Percentiles rank a stretch among this genome's conserved stretches.
phyloP scores from a whole-genome alignment of 2,329 filamentous ascomycete genomes.

The Cercospora sojina region DNA sequence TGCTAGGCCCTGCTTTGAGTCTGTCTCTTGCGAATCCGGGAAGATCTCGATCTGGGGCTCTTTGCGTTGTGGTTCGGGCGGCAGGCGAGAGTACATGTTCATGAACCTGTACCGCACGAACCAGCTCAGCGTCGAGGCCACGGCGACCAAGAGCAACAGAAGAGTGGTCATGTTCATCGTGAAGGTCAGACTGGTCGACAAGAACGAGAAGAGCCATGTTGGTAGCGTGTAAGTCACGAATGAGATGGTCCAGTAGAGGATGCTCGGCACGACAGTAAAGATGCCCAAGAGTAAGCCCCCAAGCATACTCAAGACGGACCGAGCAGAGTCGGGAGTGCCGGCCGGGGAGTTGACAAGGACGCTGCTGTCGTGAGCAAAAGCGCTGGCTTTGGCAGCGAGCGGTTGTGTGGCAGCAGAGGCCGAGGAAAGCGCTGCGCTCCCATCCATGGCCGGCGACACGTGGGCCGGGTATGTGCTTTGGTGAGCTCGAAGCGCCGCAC shows the following conservation, averaged over 20 bases:
- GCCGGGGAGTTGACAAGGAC: slow-evolving; percentile 19
- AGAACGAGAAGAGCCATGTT: slow-evolving; percentile 81
- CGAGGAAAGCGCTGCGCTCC: slow-evolving; percentile 1
- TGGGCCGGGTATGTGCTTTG: slow-evolving; percentile 7
- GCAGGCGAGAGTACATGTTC: slow-evolving; percentile 93
- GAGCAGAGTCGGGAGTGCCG: slow-evolving; percentile 22
- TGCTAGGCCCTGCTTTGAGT: slow-evolving; percentile 84
- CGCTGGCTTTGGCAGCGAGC: slow-evolving; percentile 10
- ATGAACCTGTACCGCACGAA: slow-evolving; percentile 92
- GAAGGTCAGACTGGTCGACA: slow-evolving; percentile 90
- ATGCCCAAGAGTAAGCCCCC: slow-evolving; percentile 37
- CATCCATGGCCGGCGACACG: slow-evolving; percentile 12
- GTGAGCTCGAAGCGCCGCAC: slow-evolving; percentile 9
- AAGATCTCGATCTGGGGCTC: slow-evolving; percentile 95
- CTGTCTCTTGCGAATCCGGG: slow-evolving; percentile 85
- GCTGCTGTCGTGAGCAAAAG: slow-evolving; percentile 8
- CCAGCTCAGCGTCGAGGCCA: slow-evolving; percentile 88
- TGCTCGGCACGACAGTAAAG: slow-evolving; percentile 52
- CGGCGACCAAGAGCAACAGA: slow-evolving; percentile 73
- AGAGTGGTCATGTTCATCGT: slow-evolving; percentile 98
- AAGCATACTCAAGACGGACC: slow-evolving; percentile 34
- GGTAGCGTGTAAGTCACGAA: slow-evolving; percentile 87
- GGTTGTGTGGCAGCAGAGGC: slow-evolving; percentile 12
- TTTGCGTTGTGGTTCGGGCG: slow-evolving; percentile 91
- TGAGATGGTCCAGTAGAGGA: slow-evolving; percentile 76